Percentiles rank a stretch among this genome's conserved stretches.
Conservation (phyloP, 495 filamentous ascomycete genomes). For the Immersiella caudata region DNA sequence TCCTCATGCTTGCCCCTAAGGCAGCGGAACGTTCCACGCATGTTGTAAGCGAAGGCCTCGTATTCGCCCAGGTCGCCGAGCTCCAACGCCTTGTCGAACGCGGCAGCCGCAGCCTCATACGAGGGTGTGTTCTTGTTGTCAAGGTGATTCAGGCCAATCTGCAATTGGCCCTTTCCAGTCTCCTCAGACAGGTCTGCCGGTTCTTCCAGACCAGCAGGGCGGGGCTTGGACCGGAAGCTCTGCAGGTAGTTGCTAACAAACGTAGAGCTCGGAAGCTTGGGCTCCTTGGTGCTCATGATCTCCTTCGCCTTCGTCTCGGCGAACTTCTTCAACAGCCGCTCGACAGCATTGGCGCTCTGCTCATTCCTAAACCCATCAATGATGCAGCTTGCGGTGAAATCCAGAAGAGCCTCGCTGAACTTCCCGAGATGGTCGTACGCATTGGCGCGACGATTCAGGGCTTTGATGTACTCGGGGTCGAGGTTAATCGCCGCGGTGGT, state of each 20-base stretch:
- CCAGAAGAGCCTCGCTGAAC: conserved; percentile 92
- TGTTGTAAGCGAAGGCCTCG: conserved; percentile 91
- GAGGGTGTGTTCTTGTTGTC: conserved; percentile 82
- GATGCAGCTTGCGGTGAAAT: conserved; percentile 98
- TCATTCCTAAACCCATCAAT: conserved; percentile 96
- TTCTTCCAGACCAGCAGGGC: conserved; percentile 83
- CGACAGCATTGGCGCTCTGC: conserved; percentile 81
- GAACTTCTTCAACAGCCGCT: conserved; percentile 94
- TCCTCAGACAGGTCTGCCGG: conserved; percentile 72
- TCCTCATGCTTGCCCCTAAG: conserved; percentile 82
- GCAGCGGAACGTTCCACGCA: conserved; percentile 94
- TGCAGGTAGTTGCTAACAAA: conserved; percentile 99
- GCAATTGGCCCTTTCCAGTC: conserved; percentile 81
- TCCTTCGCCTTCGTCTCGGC: conserved; percentile 88
- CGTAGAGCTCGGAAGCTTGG: conserved; percentile 85
- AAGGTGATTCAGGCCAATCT: conserved; percentile 78
- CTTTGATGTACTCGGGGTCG: conserved; percentile 96
- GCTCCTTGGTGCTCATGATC: conserved; percentile 71
- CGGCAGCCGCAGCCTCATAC: conserved; percentile 80
- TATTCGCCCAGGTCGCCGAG: conserved; percentile 73
- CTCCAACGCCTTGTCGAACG: conserved; percentile 88
- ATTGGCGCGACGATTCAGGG: conserved; percentile 90
- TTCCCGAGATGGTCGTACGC: conserved; percentile 91
- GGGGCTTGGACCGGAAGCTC: conserved; percentile 83
- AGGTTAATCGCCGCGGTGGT: conserved; percentile 91